Base-by-base conservation (phyloP, 192 early-diverging fungal genomes). In the Funneliformis mosseae region DNA sequence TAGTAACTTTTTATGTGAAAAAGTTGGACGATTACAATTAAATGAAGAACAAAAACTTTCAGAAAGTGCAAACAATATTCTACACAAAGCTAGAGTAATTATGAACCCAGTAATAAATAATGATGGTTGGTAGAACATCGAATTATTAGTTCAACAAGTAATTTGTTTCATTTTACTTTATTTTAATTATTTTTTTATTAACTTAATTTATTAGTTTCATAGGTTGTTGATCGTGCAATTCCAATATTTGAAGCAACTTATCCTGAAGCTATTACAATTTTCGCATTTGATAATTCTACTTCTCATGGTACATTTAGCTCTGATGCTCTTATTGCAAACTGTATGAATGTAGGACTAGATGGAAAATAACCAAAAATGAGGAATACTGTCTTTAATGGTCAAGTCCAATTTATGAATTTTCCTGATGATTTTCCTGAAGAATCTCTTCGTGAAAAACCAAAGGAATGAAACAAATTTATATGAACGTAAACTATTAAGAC, bases 261-360 rank as follows among this genome's bases (percentile, higher is more conserved):
- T 45, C 50, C 61, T 33, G 60, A 27, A 27, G 67, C 23, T 55
- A 68, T 76, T 16, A 66, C 66, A 27, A 48, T 83, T 9, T 83
- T 76, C 76, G 83, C 80, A 46, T 83, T 83, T 75, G 80, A 83
- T 71, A 81, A 81, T 72, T 9, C 50, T 41, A 46, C 74, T 23
- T 71, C 45, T 42, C 69, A 78, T 50, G 59, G 38, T 16, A 27
- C 11, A 41, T 81, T 27, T 63, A 21, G 60, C 12, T 0, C 59
- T 12, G 80, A 81, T 72, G 79, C 79, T 11, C 38, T 81, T 16
- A 4, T 78, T 9, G 69, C 63, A 12, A 42, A 41, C 8, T 48
- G 27, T 10, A 83, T 81, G 74, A 83, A 81, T 48, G 5, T 83
- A 3, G 39, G 28, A 46, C 23, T 28, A 25, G 71, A 77, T 27